A percentile compares a stretch with the other conserved stretches of the same genome.
phyloP scores from a whole-genome alignment of 495 filamentous ascomycete species.

The Penicillium coffeae region DNA sequence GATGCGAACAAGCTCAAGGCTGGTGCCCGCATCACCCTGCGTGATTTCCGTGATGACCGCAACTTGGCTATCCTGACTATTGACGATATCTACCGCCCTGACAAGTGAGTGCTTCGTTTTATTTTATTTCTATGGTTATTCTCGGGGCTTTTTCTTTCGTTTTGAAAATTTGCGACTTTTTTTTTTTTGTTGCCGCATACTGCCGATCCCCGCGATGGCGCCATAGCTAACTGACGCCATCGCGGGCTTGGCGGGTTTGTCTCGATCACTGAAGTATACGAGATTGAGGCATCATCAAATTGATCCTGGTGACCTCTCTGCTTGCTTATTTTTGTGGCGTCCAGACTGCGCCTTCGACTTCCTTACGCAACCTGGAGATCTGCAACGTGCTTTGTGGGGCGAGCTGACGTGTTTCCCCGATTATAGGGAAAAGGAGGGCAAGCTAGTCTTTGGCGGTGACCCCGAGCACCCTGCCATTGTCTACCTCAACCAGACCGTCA shows the following conservation, averaged over 20 bases:
- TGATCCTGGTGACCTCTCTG: neutral
- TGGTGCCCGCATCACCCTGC: slow-evolving; percentile 77
- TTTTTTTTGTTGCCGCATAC: neutral
- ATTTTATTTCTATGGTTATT: slow-evolving; percentile 2
- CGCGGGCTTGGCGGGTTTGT: neutral
- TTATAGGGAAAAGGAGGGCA: slow-evolving; percentile 75
- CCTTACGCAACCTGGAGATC: neutral
- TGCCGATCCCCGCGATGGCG: slow-evolving; percentile 3
- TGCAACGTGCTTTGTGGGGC: slow-evolving; percentile 19
- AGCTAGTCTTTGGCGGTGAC: slow-evolving; percentile 93
- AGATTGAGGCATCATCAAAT: neutral
- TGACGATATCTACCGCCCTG: slow-evolving; percentile 91
- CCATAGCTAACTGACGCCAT: neutral
- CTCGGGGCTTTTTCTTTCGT: neutral
- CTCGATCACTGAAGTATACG: neutral
- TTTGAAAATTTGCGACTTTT: neutral
- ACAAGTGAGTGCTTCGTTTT: slow-evolving; percentile 71
- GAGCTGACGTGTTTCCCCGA: slow-evolving; percentile 33
- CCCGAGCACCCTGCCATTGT: slow-evolving; percentile 88
- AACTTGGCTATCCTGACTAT: slow-evolving; percentile 94
- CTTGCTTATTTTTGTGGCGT: neutral
- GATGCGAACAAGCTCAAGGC: slow-evolving; percentile 67
- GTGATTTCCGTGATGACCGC: slow-evolving; percentile 93
- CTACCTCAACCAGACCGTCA: slow-evolving; percentile 73
- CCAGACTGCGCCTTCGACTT: neutral